A percentile compares a stretch with the other conserved stretches of the same genome.
phyloP scores from a whole-genome alignment of 306 rosid genomes.

The Medicago lupulina region DNA sequence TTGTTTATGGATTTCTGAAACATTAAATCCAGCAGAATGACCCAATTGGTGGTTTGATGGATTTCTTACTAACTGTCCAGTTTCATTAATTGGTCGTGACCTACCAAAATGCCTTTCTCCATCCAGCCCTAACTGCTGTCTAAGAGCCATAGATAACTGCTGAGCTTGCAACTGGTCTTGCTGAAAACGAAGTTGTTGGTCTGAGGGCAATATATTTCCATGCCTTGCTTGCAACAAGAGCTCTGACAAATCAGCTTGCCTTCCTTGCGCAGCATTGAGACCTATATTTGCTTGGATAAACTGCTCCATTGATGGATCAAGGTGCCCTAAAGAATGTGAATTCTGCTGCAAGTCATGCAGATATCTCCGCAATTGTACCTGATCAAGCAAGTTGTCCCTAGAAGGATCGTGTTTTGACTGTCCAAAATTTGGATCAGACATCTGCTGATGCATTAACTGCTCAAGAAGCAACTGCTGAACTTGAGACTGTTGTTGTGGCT shows the following conservation, averaged over 20 bases:
- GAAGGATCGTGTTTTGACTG: constrained; percentile 57
- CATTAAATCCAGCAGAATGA: constrained; percentile 52
- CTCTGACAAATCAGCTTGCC: constrained; percentile 63
- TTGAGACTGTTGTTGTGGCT: constrained; percentile 68
- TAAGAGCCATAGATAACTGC: constrained; percentile 62
- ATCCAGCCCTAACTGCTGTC: constrained; percentile 66
- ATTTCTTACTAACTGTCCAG: constrained; percentile 60
- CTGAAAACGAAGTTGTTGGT: constrained; percentile 60
- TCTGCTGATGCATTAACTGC: constrained; percentile 65
- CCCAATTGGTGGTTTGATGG: constrained; percentile 57
- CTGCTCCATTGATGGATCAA: constrained; percentile 66
- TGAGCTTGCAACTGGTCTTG: constrained; percentile 66
- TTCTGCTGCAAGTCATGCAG: constrained; percentile 59
- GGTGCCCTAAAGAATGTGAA: constrained; percentile 55
- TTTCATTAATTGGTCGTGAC: constrained; percentile 57
- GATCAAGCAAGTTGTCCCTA: constrained; percentile 60
- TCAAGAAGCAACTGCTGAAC: constrained; percentile 62
- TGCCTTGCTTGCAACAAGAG: constrained; percentile 62
- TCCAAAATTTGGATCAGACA: constrained; percentile 58
- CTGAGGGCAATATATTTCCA: constrained; percentile 56
- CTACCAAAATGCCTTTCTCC: constrained; percentile 64
- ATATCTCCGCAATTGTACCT: constrained; percentile 56
- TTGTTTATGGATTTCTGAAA: constrained; percentile 63
- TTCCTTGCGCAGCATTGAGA: constrained; percentile 57
- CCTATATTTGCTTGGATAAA: constrained; percentile 63